Conservation (phyloP, 192 early-diverging fungal genomes). For the Coemansia sp. region DNA sequence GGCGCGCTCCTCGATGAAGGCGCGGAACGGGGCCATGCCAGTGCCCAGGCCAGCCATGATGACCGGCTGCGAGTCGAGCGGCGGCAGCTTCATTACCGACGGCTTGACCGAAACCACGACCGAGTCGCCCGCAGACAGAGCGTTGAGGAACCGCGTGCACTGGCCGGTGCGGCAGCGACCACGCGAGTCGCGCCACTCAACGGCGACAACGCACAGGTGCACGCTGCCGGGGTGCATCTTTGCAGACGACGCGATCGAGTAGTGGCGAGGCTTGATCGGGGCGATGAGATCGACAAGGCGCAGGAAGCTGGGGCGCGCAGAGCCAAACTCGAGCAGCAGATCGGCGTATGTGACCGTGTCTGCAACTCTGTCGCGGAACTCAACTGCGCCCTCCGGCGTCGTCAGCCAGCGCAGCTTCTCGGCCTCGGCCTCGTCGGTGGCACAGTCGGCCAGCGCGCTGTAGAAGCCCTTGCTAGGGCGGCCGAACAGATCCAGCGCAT, state of each 20-base stretch:
- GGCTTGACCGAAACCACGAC: constrained; percentile 92
- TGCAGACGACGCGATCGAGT: constrained; percentile 94
- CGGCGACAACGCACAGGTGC: constrained; percentile 88
- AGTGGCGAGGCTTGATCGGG: constrained; percentile 92
- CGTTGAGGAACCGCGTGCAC: constrained; percentile 83
- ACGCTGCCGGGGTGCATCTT: constrained; percentile 84
- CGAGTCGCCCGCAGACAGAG: constrained; percentile 61
- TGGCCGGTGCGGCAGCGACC: constrained; percentile 79
- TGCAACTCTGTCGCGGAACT: constrained; percentile 77
- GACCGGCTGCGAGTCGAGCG: constrained; percentile 74
- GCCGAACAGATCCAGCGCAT: constrained; percentile 88
- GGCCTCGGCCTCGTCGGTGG: constrained; percentile 65
- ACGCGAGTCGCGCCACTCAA: constrained; percentile 74
- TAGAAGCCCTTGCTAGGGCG: constrained; percentile 94
- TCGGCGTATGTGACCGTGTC: constrained; percentile 86
- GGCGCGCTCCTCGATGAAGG: constrained; percentile 92
- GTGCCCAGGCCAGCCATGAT: constrained; percentile 97
- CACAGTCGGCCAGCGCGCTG: constrained; percentile 69
- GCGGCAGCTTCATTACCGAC: constrained; percentile 94
- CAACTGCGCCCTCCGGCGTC: constrained; percentile 68
- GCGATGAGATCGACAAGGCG: constrained; percentile 73
- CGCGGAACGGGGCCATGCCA: constrained; percentile 98
- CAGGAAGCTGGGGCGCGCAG: constrained; percentile 69
- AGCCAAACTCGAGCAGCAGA: constrained; percentile 78
- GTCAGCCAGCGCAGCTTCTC: constrained; percentile 64